Conservation (phyloP, 306 rosid genomes). For the Prunus campanulata region DNA sequence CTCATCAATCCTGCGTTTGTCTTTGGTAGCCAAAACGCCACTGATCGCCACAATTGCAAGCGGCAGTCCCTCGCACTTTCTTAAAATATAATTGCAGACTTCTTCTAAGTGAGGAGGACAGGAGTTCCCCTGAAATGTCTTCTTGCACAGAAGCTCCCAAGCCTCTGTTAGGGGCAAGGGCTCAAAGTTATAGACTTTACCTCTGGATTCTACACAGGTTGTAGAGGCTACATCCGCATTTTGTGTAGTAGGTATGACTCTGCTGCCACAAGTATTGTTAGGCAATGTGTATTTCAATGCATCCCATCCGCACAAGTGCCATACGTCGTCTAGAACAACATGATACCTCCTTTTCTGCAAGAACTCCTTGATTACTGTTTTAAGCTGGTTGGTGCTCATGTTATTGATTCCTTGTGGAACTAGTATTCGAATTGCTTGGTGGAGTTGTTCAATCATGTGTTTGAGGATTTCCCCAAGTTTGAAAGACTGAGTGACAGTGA, state of each 20-base stretch:
- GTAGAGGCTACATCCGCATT: slow-evolving; percentile 36
- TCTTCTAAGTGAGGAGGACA: slow-evolving; percentile 45
- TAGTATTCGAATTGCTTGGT: slow-evolving; percentile 4
- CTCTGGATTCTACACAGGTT: slow-evolving; percentile 33
- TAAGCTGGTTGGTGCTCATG: slow-evolving; percentile 34
- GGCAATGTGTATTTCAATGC: slow-evolving; percentile 50
- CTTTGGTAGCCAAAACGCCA: slow-evolving; percentile 54
- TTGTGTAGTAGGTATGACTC: slow-evolving; percentile 50
- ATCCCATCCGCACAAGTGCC: slow-evolving; percentile 51
- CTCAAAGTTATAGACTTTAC: slow-evolving; percentile 37
- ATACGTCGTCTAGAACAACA: slow-evolving; percentile 50
- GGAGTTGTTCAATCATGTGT: slow-evolving; percentile 35
- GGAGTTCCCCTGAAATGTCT: slow-evolving; percentile 42
- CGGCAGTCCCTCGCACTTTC: slow-evolving; percentile 59
- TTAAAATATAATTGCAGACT: slow-evolving; percentile 29
- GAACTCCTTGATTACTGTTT: slow-evolving; percentile 33
- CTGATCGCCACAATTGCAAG: slow-evolving; percentile 64
- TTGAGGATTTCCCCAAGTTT: slow-evolving; percentile 41
- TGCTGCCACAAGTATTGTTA: slow-evolving; percentile 39
- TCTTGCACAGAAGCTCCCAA: slow-evolving; percentile 46
- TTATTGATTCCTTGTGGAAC: slow-evolving; percentile 36
- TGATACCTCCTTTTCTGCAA: slow-evolving; percentile 45
- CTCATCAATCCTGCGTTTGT: slow-evolving; percentile 45
- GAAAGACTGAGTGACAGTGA: slow-evolving; percentile 46
- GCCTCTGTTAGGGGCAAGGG: slow-evolving; percentile 39